Base-by-base conservation (phyloP, 169 alveolate genomes). In the Toxoplasma gondii region DNA sequence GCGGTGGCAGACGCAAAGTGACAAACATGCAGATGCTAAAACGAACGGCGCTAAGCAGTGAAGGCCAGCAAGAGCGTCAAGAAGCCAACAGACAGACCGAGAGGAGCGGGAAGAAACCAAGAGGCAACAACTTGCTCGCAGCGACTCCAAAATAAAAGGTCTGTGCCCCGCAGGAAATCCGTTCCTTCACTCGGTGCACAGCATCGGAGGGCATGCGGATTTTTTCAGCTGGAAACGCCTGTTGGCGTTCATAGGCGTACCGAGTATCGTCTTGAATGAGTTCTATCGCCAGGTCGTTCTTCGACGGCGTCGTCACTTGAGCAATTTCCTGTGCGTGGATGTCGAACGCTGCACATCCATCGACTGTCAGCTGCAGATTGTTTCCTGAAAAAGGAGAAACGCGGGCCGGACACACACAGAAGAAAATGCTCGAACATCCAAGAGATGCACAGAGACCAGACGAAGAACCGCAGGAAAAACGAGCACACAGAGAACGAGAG, bases 211-310 rank as follows among this genome's bases (percentile, higher is more conserved):
- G 84, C 44, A 10, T 34, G 84, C 84, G 43, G 45, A 5, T 22
- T 9, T 36, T 1, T n/a, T 34, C 44, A 24, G 19, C 17, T 31
- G 43, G n/a, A 10, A 16, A 16, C 43, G n/a, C 84, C 1, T n/a
- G n/a, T n/a, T n/a, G n/a, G n/a, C n/a, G n/a, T n/a, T n/a, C n/a
- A n/a, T n/a, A n/a, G n/a, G n/a, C n/a, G 24, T 41, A 96, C 94
- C 94, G 58, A n/a, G 94, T 86, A 49, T 94, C 96, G 49, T 58
- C 88, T 43, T 93, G 95, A 87, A 97, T 96, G 69, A 98, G 92
- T 88, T 98, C 98, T 43, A 98, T 97, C 7, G 99, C 98, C 67
- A 98, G 88, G 93, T 98, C 99, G 64, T 97, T 97, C 80, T 97
- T 98, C 41, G 98, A 94, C 29, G 98, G 99, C 4, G 96, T 96